A percentile compares a stretch with the other conserved stretches of the same genome.
Conservation (phyloP, 768 basidiomycete genomes). For the Serendipita vermifera region DNA sequence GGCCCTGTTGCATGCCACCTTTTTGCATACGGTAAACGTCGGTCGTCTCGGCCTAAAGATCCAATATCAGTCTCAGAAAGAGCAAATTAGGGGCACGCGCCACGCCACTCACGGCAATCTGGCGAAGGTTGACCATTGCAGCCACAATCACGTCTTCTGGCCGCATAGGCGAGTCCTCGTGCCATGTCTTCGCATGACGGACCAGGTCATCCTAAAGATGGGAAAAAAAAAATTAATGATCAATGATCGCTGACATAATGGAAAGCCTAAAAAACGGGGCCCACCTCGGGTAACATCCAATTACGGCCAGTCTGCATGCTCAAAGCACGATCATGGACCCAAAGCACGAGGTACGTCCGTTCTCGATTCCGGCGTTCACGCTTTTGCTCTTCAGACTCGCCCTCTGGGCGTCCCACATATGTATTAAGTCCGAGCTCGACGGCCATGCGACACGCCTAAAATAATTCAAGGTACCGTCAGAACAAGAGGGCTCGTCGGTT, state of each 20-base stretch:
- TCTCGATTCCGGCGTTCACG: conserved; percentile 74
- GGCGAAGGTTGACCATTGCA: conserved; percentile 62
- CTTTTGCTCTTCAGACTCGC: conserved; percentile 52
- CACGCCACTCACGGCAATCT: conserved; percentile 57
- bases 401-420: conserved; percentile 28
- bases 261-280: too few relatives aligned
- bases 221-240: too few relatives aligned
- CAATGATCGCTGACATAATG: too few relatives aligned
- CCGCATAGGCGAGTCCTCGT: conserved; percentile 43
- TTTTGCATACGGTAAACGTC: conserved; percentile 52
- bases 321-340: conserved; percentile 74
- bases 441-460: conserved; percentile 74
- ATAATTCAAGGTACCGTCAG: conserved; percentile 1
- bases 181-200: conserved; percentile 56
- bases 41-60: conserved; percentile 55
- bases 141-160: conserved; percentile 74
- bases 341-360: conserved; percentile 74
- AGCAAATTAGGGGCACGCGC: too few relatives aligned
- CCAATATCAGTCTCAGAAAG: conserved; percentile 9
- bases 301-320: conserved; percentile 75
- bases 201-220: conserved; percentile 51
- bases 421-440: conserved; percentile 72
- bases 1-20: conserved; percentile 31
- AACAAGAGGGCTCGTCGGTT: background rate
- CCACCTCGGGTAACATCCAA: conserved; percentile 75